A percentile compares a stretch with the other conserved stretches of the same genome.
Conservation (phyloP, 73 alveolate genomes). For the Symbiodinium natans region DNA sequence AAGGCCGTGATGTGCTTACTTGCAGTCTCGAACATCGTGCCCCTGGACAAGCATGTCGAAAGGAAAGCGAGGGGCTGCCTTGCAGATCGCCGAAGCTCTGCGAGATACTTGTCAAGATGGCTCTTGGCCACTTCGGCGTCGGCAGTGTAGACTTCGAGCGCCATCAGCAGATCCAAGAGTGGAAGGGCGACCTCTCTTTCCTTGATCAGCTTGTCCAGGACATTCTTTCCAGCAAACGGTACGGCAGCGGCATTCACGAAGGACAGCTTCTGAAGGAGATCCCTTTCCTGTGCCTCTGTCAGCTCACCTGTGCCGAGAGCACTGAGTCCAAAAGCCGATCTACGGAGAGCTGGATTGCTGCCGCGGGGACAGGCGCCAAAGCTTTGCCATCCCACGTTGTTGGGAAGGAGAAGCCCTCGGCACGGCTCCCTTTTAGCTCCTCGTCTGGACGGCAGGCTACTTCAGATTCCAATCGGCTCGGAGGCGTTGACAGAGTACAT, state of each 20-base stretch:
- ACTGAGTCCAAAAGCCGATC: neutral
- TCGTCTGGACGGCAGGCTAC: no score
- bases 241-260: slow-evolving; percentile 18
- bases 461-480: no score
- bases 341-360: no score
- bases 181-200: neutral
- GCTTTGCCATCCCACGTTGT: slow-evolving; percentile 23
- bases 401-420: slow-evolving; percentile 41
- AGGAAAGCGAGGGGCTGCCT: no score
- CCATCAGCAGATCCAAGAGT: slow-evolving; percentile 38
- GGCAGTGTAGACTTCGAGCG: slow-evolving; percentile 3
- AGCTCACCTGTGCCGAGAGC: neutral
- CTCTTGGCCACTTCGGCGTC: neutral
- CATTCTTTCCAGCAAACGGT: slow-evolving; percentile 54
- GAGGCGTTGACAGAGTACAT: no score
- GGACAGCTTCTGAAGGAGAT: slow-evolving; percentile 30
- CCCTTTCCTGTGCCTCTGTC: slow-evolving; percentile 24
- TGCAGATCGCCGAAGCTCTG: neutral
- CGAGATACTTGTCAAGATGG: neutral
- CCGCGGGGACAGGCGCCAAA: neutral
- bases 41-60: no score
- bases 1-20: no score
- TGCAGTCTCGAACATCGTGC: no score
- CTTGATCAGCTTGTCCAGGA: slow-evolving; percentile 28
- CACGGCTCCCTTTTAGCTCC: slow-evolving; percentile 30